Conservation (phyloP, 805 yeast genomes). For the Wickerhamomyces ciferrii region DNA sequence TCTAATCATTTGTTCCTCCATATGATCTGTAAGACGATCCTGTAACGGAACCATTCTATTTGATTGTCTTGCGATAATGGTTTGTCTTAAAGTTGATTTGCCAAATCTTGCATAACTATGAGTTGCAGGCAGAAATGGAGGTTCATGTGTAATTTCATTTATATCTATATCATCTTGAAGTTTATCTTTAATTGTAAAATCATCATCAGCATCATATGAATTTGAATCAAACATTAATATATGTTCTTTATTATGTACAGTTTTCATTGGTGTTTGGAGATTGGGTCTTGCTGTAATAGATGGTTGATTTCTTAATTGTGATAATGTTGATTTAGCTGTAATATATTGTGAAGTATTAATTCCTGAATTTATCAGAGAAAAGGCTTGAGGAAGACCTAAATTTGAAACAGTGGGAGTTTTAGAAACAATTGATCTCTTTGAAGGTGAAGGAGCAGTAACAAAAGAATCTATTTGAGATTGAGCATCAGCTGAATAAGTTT, state of each 20-base stretch:
- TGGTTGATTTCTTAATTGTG: not conserved
- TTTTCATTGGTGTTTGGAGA: no score
- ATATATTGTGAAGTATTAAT: not conserved
- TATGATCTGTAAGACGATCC: conserved; percentile 20
- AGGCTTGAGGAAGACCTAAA: not conserved
- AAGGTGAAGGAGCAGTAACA: not conserved
- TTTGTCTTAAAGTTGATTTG: conserved; percentile 19
- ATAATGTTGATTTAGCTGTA: not conserved
- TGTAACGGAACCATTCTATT: conserved; percentile 22
- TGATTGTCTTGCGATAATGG: conserved; percentile 23
- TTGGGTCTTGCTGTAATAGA: not conserved
- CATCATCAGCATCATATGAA: not conserved
- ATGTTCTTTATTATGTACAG: not conserved
- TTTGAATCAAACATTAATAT: no score
- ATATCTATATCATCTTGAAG: not conserved
- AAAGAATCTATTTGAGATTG: not conserved
- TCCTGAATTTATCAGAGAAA: not conserved
- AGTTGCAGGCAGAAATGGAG: conserved; percentile 13
- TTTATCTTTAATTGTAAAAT: no score
- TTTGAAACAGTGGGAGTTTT: not conserved
- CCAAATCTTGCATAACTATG: conserved; percentile 11
- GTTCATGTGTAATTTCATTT: conserved; percentile 7
- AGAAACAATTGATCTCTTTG: not conserved
- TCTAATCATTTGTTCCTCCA: conserved; percentile 32
- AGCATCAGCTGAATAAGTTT: not conserved